Evolutionary conservation across 2,329 filamentous ascomycete species (phyloP), one percentile per base, ranked within the genome.

Genomic region (Ceratocystis colombiana): DNA sequence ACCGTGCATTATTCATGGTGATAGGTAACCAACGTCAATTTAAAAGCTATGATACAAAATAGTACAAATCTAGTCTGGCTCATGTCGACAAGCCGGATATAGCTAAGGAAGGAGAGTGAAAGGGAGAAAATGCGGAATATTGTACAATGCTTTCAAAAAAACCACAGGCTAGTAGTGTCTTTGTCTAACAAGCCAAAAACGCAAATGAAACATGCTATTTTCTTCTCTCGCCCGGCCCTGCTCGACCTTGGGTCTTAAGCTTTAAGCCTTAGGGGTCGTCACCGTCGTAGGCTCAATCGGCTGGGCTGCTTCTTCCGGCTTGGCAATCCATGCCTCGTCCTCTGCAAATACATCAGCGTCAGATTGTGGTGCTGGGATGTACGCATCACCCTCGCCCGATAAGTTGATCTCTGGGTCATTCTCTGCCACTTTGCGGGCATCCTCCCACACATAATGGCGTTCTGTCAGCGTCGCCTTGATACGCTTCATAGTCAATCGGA

Each of bases 381-480:
- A 86, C 6, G 79, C 76, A 46, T 77, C 75, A 3, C 77, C 79
- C 2, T 77, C 71, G 41, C 77, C 77, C 37, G 78, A 79, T 30
- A 88, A 74, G 72, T 89, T 77, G 71, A 91, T 79, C 74, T 89
- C 86, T 4, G 82, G 80, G 73, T 93, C 89, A 7, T 77, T 73
- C 76, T 82, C 79, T 5, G 87, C 89, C 69, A 89, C 77, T 68
- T 81, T 77, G 62, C 84, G 77, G 25, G 90, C 90, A 73, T 91
- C 88, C 72, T 89, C 82, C 88, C 90, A 97, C 8, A 89, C 83
- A 77, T 96, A 93, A 78, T 85, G 94, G 72, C 93, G 83, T 77
- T 96, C 92, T 45, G 89, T 93, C 72, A 97, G 79, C 62, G 87
- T 83, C 70, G 94, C 88, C 78, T 90, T 90, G 76, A 97, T 96